Conservation (phyloP, 2,329 filamentous ascomycete genomes). For the Cryphonectria naterciae region DNA sequence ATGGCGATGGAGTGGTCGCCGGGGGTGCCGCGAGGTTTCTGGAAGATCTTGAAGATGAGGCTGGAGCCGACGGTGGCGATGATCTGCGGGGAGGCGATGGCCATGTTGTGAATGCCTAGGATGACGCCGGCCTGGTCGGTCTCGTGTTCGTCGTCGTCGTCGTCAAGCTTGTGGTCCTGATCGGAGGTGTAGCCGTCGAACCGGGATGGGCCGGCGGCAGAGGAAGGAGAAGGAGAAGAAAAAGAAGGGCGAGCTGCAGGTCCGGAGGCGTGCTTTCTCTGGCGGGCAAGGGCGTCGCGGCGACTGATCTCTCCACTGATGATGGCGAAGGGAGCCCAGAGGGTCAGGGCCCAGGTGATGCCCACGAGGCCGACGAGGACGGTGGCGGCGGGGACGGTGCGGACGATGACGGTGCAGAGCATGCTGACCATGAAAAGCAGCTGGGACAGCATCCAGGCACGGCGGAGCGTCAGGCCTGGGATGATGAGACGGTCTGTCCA, state of each 20-base stretch:
- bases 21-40: constrained; percentile 83
- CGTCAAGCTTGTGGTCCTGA: constrained; percentile 36
- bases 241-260: constrained; percentile 27
- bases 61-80: constrained; percentile 85
- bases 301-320: constrained; percentile 91
- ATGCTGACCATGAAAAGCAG: constrained; percentile 82
- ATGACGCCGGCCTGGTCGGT: constrained; percentile 86
- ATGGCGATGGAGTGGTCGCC: constrained; percentile 88
- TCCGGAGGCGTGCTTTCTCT: constrained; percentile 35
- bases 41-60: constrained; percentile 80
- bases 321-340: constrained; percentile 95
- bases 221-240: not conserved
- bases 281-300: constrained; percentile 65
- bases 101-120: constrained; percentile 93
- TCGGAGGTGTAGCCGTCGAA: constrained; percentile 37
- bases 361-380: constrained; percentile 80
- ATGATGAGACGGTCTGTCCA: constrained; percentile 71
- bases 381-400: constrained; percentile 71
- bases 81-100: constrained; percentile 89
- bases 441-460: constrained; percentile 84
- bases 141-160: constrained; percentile 56
- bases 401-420: constrained; percentile 81
- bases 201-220: constrained; percentile 9
- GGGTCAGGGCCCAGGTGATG: constrained; percentile 87
- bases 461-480: constrained; percentile 81